Evolutionary conservation across 139 green algal genomes (phyloP), one percentile per base, ranked within the genome.

Genomic region (Volvox africanus): DNA sequence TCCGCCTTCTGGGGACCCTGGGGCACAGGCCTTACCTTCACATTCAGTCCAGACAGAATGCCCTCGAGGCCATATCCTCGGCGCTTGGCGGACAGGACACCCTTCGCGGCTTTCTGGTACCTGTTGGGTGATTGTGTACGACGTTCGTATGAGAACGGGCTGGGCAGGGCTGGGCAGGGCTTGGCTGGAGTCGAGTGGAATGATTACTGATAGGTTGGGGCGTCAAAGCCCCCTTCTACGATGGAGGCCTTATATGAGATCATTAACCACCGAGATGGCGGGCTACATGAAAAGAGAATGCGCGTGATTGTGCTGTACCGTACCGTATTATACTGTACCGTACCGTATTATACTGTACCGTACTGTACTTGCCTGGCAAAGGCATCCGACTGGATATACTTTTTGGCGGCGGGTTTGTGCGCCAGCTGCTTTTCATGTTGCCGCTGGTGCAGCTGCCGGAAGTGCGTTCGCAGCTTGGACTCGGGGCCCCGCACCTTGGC

Each of bases 401-500:
- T 76, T 21, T 75, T 87, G 28, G 28, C 83, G 18, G 16, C 1
- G 61, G 50, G 35, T 28, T 90, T 69, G 35, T 44, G 24, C 32
- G 13, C 18, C 33, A 90, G 14, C 35, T 71, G 80, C 83, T 92
- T 92, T 28, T 82, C 24, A 33, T 92, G 89, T 55, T 92, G 82
- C 2, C 89, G 75, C n/a, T 82, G 33, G 44, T 92, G 89, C 71
- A 92, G 82, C 73, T 92, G 82, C 83, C 61, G 62, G 61, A 92
- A 92, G 89, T 92, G 89, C 26, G 78, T 76, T 12, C 44, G 22
- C 24, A 89, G 84, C 55, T 88, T 61, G 0, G 44, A 55, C 44
- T 55, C 44, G 44, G 44, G 44, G 5, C 44, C 44, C 5, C 44
- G 44, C 44, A 55, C 44, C 44, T 55, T 55, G 44, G 44, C 44